Evolutionary conservation across 345 rosid species (phyloP), one percentile per base, ranked within the genome.

Genomic region (Camelina hispida): DNA sequence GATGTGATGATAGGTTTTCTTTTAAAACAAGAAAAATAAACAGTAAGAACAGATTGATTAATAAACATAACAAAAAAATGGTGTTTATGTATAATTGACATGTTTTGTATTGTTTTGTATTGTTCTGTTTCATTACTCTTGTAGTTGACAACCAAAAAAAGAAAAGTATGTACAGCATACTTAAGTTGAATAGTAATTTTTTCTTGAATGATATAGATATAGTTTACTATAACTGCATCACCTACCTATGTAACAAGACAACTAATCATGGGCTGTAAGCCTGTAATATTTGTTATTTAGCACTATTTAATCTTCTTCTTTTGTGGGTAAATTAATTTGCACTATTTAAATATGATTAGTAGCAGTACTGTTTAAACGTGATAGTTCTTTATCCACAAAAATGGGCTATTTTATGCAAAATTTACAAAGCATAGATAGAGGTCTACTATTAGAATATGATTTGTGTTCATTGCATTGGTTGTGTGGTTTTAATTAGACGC

Each of bases 281-380:
- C 57, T 61, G 74, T 68, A 68, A 69, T 62, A 53, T 62, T 69
- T 35, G 40, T 76, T 69, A 76, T 25, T 53, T 23, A 13, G 32
- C 34, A 34, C 42, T 30, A 47, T 74, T 66, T 58, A 23, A 57
- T 61, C 2, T 5, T 16, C 13, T 37, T n/a, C 4, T 57, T 34
- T 16, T 58, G 4, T 42, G 18, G 13, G 3, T 23, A 62, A 43
- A 15, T 43, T 23, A 34, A 34, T 34, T 7, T 34, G 23, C 25
- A 40, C 14, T 60, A 46, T 58, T 73, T 46, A 47, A 48, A 22
- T 1, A 25, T 38, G 35, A 67, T 60, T 22, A 12, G 34, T 4
- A 28, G 30, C 30, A 28, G 30, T 56, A 52, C 15, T 68, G 16
- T 74, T 67, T 37, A 58, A 58, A 16, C 7, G 12, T 38, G 54